Conservation (phyloP, 495 filamentous ascomycete genomes). For the Penicillium nucicola region DNA sequence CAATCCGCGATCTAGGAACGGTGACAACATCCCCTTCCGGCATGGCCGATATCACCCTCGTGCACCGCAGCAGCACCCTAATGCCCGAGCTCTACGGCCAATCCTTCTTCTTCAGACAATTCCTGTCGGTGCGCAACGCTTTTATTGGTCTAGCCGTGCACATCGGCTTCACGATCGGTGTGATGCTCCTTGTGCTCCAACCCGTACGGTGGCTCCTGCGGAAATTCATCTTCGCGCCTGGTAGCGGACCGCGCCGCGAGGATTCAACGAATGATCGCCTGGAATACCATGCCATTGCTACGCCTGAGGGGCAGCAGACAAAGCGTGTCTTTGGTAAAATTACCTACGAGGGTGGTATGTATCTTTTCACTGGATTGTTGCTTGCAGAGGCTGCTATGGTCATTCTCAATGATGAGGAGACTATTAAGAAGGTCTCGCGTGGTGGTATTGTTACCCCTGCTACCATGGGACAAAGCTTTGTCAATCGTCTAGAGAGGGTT, state of each 20-base stretch:
- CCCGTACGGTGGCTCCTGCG: slow-evolving; percentile 53
- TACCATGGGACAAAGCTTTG: slow-evolving; percentile 71
- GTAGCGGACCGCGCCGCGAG: slow-evolving; percentile 62
- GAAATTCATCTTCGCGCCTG: slow-evolving; percentile 59
- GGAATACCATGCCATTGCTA: slow-evolving; percentile 65
- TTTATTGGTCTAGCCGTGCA: slow-evolving; percentile 57
- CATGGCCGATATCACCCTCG: slow-evolving; percentile 60
- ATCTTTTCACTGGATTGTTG: slow-evolving; percentile 66
- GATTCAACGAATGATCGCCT: slow-evolving; percentile 52
- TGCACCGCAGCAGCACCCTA: slow-evolving; percentile 76
- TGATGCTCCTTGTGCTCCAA: slow-evolving; percentile 52
- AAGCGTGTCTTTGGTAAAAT: slow-evolving; percentile 58
- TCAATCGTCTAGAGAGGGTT: slow-evolving; percentile 63
- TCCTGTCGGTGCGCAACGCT: slow-evolving; percentile 58
- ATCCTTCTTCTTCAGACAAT: slow-evolving; percentile 70
- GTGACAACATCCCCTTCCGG: slow-evolving; percentile 59
- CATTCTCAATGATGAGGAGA: slow-evolving; percentile 61
- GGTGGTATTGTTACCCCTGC: slow-evolving; percentile 81
- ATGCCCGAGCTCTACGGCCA: slow-evolving; percentile 67
- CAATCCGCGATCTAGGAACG: slow-evolving; percentile 63
- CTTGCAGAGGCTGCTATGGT: slow-evolving; percentile 68
- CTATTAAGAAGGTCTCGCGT: slow-evolving; percentile 51
- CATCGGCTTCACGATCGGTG: slow-evolving; percentile 47
- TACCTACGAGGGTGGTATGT: slow-evolving; percentile 59
- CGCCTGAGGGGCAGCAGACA: slow-evolving; percentile 42